Evolutionary conservation across 2,329 filamentous ascomycete genomes (phyloP).

Genomic region (Xylaria arbuscula): DNA sequence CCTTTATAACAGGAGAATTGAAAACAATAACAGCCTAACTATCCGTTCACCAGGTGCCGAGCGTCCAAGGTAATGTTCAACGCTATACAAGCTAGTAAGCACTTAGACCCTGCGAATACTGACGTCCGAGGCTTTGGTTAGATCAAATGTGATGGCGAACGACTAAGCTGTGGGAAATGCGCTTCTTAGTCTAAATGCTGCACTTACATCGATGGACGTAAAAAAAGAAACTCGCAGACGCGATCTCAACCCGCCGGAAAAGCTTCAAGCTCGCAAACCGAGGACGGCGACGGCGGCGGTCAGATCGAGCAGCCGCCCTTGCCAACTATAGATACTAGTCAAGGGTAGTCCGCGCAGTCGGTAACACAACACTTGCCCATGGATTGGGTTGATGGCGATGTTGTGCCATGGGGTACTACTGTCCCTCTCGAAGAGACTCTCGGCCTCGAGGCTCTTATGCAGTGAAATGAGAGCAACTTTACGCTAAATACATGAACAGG

Average conservation of each 20-base stretch:
- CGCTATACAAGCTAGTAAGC: not conserved
- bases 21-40: no score
- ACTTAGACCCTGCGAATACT: not conserved
- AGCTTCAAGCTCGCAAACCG: not conserved
- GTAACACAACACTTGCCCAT: not conserved
- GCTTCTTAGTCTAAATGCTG: not conserved
- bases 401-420: not conserved
- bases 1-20: no score
- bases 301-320: not conserved
- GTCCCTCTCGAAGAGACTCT: not conserved
- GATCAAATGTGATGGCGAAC: not conserved
- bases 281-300: not conserved
- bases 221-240: not conserved
- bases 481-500: no score
- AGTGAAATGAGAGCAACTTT: not conserved
- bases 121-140: not conserved
- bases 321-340: not conserved
- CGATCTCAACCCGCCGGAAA: not conserved
- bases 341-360: not conserved
- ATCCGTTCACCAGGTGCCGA: no score
- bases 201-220: not conserved
- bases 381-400: not conserved
- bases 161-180: slow-evolving; percentile 1
- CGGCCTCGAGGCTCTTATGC: not conserved
- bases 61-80: not conserved